Evolutionary conservation across 345 rosid genomes (phyloP).

Genomic region (Lagerstroemia speciosa): DNA sequence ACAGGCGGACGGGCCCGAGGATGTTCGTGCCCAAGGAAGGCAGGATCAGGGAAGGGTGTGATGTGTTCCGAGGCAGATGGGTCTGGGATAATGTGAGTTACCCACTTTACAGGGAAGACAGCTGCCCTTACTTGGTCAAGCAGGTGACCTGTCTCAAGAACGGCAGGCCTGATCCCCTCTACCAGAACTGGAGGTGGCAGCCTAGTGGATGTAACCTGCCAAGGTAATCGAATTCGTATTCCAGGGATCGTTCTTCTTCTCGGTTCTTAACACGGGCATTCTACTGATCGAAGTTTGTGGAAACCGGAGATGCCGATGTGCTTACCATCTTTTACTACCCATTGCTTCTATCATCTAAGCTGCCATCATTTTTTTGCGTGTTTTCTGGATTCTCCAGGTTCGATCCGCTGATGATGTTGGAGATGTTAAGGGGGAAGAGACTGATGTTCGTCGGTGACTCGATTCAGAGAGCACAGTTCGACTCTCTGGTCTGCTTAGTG

Average conservation of each 20-base stretch:
- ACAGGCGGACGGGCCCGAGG: conserved; percentile 21
- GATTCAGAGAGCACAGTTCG: conserved; percentile 81
- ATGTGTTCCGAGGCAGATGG: conserved; percentile 81
- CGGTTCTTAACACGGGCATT: too few species aligned
- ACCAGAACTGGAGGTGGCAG: conserved; percentile 88
- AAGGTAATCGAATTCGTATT: conserved; percentile 22
- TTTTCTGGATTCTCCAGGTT: conserved; percentile 31
- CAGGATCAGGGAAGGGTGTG: conserved; percentile 46
- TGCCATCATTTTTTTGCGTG: neutral
- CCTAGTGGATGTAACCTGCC: conserved; percentile 69
- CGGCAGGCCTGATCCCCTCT: conserved; percentile 75
- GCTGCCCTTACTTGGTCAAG: conserved; percentile 79
- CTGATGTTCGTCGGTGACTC: conserved; percentile 93
- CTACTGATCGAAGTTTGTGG: too few species aligned
- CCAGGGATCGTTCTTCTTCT: too few species aligned
- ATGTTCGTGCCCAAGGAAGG: conserved; percentile 51
- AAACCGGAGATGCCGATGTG: too few species aligned
- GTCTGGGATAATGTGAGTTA: conserved; percentile 72
- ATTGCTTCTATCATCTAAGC: neutral
- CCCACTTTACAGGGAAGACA: conserved; percentile 67
- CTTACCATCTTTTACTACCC: too few species aligned
- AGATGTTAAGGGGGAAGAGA: conserved; percentile 61
- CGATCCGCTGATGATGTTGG: conserved; percentile 65
- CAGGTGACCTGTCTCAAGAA: conserved; percentile 73
- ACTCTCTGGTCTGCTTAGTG: conserved; percentile 77